Evolutionary conservation across 768 basidiomycete genomes (phyloP).

Genomic region (Sutorius australiensis): DNA sequence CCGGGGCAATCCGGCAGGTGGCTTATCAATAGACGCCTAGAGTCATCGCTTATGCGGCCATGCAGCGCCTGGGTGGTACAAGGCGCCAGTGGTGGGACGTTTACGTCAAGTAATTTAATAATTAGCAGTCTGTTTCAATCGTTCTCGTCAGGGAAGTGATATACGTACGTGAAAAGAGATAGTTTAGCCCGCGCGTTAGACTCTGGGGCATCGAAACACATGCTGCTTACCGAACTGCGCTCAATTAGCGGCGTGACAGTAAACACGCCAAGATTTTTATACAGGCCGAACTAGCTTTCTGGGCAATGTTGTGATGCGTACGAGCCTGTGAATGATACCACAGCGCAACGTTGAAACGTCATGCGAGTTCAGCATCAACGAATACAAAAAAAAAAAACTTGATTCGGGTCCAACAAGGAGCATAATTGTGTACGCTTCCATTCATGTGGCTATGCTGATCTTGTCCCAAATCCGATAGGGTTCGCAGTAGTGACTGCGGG

Average conservation of each 20-base stretch:
- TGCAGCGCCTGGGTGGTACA: neutral
- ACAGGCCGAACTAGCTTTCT: neutral
- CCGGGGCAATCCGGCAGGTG: neutral
- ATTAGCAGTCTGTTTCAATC: neutral
- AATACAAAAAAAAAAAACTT: neutral
- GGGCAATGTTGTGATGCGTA: neutral
- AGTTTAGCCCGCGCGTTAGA: neutral
- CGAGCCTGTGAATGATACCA: neutral
- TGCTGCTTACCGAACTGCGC: neutral
- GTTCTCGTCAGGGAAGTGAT: neutral
- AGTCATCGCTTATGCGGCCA: neutral
- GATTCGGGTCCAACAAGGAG: neutral
- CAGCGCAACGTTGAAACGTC: neutral
- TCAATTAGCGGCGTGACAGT: neutral
- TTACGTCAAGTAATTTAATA: conserved; percentile 6
- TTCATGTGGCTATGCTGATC: conserved; percentile 25
- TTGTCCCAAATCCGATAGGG: conserved; percentile 12
- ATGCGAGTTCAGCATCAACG: neutral
- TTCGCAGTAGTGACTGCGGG: conserved; percentile 1
- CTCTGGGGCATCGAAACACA: neutral
- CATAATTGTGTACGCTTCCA: neutral
- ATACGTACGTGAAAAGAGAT: neutral
- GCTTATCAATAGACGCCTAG: neutral
- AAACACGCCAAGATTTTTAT: neutral
- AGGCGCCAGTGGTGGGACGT: neutral